Percentiles rank a stretch among this genome's conserved stretches.
Evolutionary conservation across 2,329 filamentous ascomycete genomes (phyloP).

Genomic region (Geosmithia putterillii): DNA sequence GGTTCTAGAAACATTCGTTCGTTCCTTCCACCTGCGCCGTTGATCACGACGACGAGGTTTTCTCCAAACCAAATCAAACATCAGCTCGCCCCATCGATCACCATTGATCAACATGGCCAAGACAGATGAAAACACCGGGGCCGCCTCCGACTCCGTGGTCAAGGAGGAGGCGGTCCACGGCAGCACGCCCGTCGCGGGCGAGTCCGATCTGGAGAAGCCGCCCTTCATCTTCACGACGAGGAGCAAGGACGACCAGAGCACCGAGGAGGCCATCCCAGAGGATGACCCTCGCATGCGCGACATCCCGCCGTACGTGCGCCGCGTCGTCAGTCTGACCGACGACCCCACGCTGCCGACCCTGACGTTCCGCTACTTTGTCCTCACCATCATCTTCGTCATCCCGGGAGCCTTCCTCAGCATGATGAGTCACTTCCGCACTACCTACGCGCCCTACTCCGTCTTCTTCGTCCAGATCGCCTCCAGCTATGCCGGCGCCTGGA

Average conservation of each 20-base stretch:
- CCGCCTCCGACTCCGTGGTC: too few species aligned
- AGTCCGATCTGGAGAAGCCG: slow-evolving; percentile 7
- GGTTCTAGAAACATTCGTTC: too few species aligned
- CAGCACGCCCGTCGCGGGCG: not conserved
- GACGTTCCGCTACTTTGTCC: slow-evolving; percentile 47
- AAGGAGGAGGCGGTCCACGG: not conserved
- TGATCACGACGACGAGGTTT: too few species aligned
- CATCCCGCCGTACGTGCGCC: slow-evolving; percentile 41
- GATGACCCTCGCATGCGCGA: slow-evolving; percentile 38
- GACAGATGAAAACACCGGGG: not conserved
- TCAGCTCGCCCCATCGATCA: too few species aligned
- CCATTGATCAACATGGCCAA: not conserved
- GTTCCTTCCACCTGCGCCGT: too few species aligned
- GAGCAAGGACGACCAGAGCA: slow-evolving; percentile 4
- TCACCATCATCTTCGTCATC: slow-evolving; percentile 40
- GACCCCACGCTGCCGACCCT: slow-evolving; percentile 41
- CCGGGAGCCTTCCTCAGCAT: slow-evolving; percentile 45
- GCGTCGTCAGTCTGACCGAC: slow-evolving; percentile 44
- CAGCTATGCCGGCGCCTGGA: slow-evolving; percentile 40
- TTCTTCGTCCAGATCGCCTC: slow-evolving; percentile 50
- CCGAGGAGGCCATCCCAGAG: slow-evolving; percentile 20
- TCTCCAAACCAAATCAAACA: too few species aligned
- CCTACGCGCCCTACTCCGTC: slow-evolving; percentile 43
- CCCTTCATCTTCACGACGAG: slow-evolving; percentile 8
- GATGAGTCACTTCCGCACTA: slow-evolving; percentile 44